These are phyloP conservation scores for Parasarocladium wereldwijsianum DNA, from an alignment of 2,329 filamentous ascomycete genomes.

Conservation along the genomic window DNA sequence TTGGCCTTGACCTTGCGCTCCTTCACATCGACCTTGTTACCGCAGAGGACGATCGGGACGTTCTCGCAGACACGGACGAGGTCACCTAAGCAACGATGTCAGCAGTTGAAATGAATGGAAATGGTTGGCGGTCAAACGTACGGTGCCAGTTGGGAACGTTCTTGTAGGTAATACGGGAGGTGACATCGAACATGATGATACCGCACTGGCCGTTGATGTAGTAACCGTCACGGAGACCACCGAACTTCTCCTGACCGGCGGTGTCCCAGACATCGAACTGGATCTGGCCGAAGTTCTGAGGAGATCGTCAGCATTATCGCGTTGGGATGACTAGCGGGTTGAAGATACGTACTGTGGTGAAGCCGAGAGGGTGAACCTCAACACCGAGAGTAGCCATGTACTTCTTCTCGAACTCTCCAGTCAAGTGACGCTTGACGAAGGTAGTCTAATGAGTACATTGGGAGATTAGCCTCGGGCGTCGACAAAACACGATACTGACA, in stretches of 20 bases:
- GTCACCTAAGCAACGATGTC: slow-evolving; percentile 49
- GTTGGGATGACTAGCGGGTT: slow-evolving; percentile 8
- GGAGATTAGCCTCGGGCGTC: slow-evolving; percentile 7
- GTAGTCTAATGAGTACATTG: slow-evolving; percentile 55
- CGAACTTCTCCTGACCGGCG: slow-evolving; percentile 98
- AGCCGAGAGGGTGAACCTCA: slow-evolving; percentile 95
- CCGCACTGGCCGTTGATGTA: slow-evolving; percentile 99
- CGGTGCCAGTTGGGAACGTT: slow-evolving; percentile 99
- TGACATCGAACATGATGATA: slow-evolving; percentile 99
- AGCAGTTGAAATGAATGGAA: not conserved
- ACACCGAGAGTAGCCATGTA: slow-evolving; percentile 99
- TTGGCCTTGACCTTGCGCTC: slow-evolving; percentile 99
- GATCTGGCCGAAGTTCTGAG: slow-evolving; percentile 82
- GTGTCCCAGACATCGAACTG: slow-evolving; percentile 99
- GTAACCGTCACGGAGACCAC: slow-evolving; percentile 97
- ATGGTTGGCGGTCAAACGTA: slow-evolving; percentile 35
- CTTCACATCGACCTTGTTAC: slow-evolving; percentile 99
- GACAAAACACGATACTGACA: not conserved
- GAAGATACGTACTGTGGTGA: slow-evolving; percentile 72
- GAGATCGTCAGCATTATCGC: slow-evolving; percentile 13
- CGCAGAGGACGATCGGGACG: slow-evolving; percentile 94
- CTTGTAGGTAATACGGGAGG: slow-evolving; percentile 99
- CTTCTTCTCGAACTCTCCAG: slow-evolving; percentile 99
- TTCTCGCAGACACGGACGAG: slow-evolving; percentile 98
- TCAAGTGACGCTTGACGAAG: slow-evolving; percentile 99